These are phyloP conservation scores for Gnomoniopsis smithogilvyi DNA, from an alignment of 2,329 filamentous ascomycete species.

Conservation along the genomic window DNA sequence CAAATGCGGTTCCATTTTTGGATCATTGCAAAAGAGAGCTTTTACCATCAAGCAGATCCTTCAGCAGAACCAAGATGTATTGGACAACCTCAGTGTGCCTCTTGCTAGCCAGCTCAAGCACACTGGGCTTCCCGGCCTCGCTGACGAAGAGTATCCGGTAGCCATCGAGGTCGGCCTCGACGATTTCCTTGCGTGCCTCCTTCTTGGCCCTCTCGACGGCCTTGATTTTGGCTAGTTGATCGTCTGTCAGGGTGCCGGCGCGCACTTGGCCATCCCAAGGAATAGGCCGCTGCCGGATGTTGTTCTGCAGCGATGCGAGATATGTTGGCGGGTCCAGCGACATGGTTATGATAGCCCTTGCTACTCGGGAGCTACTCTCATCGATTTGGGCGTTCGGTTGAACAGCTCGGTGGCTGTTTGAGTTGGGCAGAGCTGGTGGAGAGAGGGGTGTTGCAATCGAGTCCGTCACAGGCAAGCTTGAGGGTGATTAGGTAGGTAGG, in stretches of 20 bases:
- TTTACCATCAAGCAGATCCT: conserved; percentile 82
- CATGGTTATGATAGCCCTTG: conserved; percentile 50
- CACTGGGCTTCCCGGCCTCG: conserved; percentile 62
- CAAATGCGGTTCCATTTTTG: not conserved
- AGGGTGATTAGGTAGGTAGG: not conserved
- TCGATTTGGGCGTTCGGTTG: not conserved
- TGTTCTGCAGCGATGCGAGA: conserved; percentile 82
- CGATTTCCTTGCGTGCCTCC: conserved; percentile 79
- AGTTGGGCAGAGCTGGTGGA: not conserved
- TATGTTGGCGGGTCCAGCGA: conserved; percentile 91
- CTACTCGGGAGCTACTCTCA: not conserved
- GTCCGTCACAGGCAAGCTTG: not conserved
- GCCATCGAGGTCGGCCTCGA: conserved; percentile 75
- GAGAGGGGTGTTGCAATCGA: not conserved
- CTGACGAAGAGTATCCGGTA: conserved; percentile 82
- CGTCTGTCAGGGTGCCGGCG: conserved; percentile 88
- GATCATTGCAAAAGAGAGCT: conserved; percentile 10
- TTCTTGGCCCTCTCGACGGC: conserved; percentile 95
- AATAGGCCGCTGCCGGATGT: conserved; percentile 92
- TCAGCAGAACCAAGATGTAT: conserved; percentile 87
- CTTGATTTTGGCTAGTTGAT: conserved; percentile 92
- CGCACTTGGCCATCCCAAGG: conserved; percentile 96
- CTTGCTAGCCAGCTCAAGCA: conserved; percentile 82
- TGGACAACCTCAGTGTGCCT: conserved; percentile 81
- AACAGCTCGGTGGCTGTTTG: not conserved